Conservation (phyloP, 129 eudicot species). For the Tanacetum coccineum region DNA sequence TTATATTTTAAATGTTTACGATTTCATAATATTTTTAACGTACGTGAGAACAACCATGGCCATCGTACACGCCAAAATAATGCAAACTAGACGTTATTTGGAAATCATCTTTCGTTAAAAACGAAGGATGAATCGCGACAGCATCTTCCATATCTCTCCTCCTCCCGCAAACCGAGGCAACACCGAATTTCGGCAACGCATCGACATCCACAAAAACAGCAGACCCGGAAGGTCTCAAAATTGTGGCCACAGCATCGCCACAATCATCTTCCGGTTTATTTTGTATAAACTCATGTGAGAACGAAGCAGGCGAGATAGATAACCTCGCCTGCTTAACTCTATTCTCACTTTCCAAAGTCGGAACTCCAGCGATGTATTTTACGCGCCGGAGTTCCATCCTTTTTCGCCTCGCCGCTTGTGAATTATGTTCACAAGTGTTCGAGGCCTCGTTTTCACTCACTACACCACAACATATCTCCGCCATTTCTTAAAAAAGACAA, state of each 20-base stretch:
- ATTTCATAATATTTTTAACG: conserved; percentile 9
- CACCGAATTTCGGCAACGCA: conserved; percentile 56
- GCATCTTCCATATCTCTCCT: conserved; percentile 93
- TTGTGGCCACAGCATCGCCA: too few species aligned
- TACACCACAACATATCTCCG: conserved; percentile 62
- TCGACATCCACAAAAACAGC: conserved; percentile 5
- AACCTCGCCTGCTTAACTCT: conserved; percentile 44
- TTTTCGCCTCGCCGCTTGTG: conserved; percentile 48
- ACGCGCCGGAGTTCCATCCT: conserved; percentile 55
- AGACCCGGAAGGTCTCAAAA: conserved; percentile 28
- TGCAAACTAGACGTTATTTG: conserved; percentile 32
- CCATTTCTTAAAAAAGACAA: conserved; percentile 23
- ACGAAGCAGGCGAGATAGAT: conserved; percentile 26
- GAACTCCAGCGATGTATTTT: conserved; percentile 31
- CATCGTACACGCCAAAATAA: conserved; percentile 76
- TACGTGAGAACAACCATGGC: conserved; percentile 93
- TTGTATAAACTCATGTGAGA: too few species aligned
- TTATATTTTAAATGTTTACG: neutral
- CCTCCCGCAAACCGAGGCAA: conserved; percentile 74
- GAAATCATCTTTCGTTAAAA: conserved; percentile 28
- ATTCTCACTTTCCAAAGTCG: conserved; percentile 22
- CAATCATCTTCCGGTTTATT: too few species aligned
- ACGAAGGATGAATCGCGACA: conserved; percentile 64
- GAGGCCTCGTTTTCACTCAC: conserved; percentile 46
- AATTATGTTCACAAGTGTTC: conserved; percentile 36